A percentile compares a stretch with the other conserved stretches of the same genome.
Conservation (phyloP, 371 early-diverging fungal species). For the Mortierella polycephala region DNA sequence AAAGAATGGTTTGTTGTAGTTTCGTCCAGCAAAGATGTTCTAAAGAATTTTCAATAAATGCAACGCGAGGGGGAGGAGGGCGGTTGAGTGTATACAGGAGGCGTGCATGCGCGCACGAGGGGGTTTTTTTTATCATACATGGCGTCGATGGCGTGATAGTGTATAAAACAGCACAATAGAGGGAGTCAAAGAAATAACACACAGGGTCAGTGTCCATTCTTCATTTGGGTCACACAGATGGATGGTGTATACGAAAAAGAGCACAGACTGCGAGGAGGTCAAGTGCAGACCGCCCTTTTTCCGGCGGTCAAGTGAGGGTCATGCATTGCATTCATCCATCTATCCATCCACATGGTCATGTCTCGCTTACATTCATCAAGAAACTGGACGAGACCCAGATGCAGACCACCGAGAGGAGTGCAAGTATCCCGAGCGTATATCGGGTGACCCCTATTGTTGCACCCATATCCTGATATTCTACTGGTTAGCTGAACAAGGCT, state of each 20-base stretch:
- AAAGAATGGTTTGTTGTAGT: slow-evolving; percentile 82
- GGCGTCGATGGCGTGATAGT: slow-evolving; percentile 15
- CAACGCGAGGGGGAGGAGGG: too few relatives aligned
- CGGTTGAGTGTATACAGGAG: background rate
- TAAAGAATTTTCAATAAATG: slow-evolving; percentile 17
- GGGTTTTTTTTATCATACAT: slow-evolving; percentile 5
- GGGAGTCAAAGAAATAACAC: background rate
- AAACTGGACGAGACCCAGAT: slow-evolving; percentile 90
- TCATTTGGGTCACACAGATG: background rate
- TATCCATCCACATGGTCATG: too few relatives aligned
- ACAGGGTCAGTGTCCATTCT: background rate
- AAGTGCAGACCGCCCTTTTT: too few relatives aligned
- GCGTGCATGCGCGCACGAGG: background rate
- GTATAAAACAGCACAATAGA: background rate
- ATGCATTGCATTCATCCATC: background rate
- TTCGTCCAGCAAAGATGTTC: slow-evolving; percentile 76
- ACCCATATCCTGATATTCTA: slow-evolving; percentile 23
- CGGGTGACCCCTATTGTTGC: slow-evolving; percentile 44
- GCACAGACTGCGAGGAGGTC: too few relatives aligned
- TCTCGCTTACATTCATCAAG: slow-evolving; percentile 72
- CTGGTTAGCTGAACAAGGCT: too few relatives aligned
- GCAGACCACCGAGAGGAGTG: slow-evolving; percentile 76
- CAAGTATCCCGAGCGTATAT: slow-evolving; percentile 68
- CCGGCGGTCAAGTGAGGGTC: background rate
- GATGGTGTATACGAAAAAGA: too few relatives aligned